Percentiles rank a stretch among this genome's conserved stretches.
These are phyloP conservation scores for Vanilla planifolia DNA, from an alignment of 106 monocot species.

Conservation along the genomic window DNA sequence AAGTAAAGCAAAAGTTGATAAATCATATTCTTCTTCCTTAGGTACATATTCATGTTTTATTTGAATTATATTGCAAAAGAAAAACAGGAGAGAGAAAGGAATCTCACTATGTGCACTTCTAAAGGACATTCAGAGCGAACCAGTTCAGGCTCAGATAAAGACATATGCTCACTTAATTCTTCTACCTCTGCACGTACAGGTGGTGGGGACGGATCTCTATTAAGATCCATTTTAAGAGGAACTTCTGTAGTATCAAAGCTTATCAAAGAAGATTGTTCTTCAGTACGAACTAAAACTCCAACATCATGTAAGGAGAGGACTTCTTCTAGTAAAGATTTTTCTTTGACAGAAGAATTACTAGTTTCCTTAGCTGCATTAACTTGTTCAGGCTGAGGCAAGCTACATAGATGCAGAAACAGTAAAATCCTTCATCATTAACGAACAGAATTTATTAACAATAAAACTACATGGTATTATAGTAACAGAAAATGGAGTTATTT, in stretches of 20 bases:
- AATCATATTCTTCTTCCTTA: not conserved
- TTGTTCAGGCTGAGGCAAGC: constrained; percentile 29
- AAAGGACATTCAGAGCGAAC: constrained; percentile 58
- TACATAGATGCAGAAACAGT: constrained; percentile 16
- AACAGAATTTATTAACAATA: not conserved
- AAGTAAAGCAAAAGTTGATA: not conserved
- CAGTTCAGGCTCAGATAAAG: constrained; percentile 51
- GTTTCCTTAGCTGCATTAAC: constrained; percentile 34
- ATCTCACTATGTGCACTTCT: constrained; percentile 80
- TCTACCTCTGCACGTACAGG: constrained; percentile 80
- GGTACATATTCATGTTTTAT: not conserved
- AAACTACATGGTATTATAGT: not conserved
- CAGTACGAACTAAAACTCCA: constrained; percentile 16
- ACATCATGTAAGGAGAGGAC: constrained; percentile 67
- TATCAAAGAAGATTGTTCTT: constrained; percentile 32
- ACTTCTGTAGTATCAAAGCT: constrained; percentile 21
- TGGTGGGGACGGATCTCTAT: constrained; percentile 66
- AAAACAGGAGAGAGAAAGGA: not conserved
- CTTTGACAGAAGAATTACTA: constrained; percentile 16
- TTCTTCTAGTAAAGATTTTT: constrained; percentile 51
- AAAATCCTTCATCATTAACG: too few species aligned
- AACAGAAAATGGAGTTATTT: not conserved
- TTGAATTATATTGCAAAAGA: not conserved
- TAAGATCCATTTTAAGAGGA: constrained; percentile 43
- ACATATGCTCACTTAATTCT: constrained; percentile 33